Base-by-base conservation (phyloP, 768 basidiomycete species). In the Suillus subaureus region DNA sequence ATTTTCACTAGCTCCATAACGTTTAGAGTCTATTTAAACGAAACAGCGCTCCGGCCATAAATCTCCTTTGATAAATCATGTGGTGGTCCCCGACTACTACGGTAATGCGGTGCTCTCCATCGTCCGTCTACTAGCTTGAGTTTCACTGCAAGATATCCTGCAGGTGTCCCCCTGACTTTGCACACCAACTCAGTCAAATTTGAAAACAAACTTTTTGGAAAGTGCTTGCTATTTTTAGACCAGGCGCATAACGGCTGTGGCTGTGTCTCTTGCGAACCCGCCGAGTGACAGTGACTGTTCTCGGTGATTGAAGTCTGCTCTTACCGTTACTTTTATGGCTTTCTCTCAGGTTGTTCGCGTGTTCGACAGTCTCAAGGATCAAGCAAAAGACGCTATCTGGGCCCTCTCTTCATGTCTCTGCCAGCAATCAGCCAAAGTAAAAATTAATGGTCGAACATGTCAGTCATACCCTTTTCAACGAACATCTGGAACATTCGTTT, bases 381-480 rank as follows among this genome's bases (percentile, higher is more conserved):
- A 89, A 68, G 87, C 87, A 21, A 93, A 92, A 72, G 94, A 96
- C 73, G 90, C 91, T 1, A 75, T 95, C 15, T 92, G 87, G 84
- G 92, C 91, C 11, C 78, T 96, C 31, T 88, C 93, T 0, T 91
- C 91, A 13, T 93, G 93, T 76, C 75, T 93, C 45, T 94, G 90
- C 79, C 86, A 88, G 73, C 90, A 88, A 74, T 86, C 93, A 52
- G 90, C 94, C 18, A 94, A 89, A 66, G 84, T 98, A 66, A 97
- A 99, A 81, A 96, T 99, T 67, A 97, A 97, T 70, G 97, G 97
- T 43, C 86, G 97, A 70, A 93, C 94, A 47, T 99, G 92, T 93
- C 70, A 83, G 89, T 84, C 64, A 39, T 60, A 66, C 55, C 37
- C 57, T 23, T 63, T 37, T 31, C 51, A 51, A 63, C 62, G 43